phyloP scores from a whole-genome alignment of 2,329 filamentous ascomycete species.

The Clonostachys rhizophaga region DNA sequence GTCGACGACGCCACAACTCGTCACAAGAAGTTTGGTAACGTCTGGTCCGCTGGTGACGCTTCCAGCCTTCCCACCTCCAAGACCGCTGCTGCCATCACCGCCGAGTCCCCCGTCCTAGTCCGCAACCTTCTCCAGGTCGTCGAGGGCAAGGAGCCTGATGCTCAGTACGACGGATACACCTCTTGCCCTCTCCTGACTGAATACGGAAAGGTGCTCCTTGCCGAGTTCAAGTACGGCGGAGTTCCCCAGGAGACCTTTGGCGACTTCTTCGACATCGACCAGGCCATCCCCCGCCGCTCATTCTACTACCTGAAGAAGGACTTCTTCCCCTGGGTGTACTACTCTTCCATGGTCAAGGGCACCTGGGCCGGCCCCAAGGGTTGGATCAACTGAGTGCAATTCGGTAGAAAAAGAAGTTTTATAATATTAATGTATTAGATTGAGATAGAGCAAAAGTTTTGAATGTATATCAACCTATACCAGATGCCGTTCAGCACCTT shows the following conservation, averaged over 20 bases:
- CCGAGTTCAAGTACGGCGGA: constrained; percentile 61
- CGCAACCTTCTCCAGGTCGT: constrained; percentile 36
- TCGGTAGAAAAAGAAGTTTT: neutral
- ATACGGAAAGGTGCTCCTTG: constrained; percentile 58
- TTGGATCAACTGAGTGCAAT: constrained; percentile 18
- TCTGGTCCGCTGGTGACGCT: constrained; percentile 56
- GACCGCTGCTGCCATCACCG: constrained; percentile 46
- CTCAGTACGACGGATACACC: constrained; percentile 48
- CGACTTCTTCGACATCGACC: constrained; percentile 50
- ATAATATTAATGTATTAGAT: neutral
- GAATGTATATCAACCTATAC: too few species aligned
- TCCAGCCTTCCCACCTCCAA: constrained; percentile 55
- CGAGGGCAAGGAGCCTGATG: constrained; percentile 38
- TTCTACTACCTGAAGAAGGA: constrained; percentile 63
- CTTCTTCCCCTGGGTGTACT: constrained; percentile 65
- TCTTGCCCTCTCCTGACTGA: constrained; percentile 49
- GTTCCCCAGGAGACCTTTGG: constrained; percentile 59
- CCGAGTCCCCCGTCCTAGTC: constrained; percentile 45
- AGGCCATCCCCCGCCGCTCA: constrained; percentile 44
- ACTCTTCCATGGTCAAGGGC: constrained; percentile 54
- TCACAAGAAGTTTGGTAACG: constrained; percentile 48
- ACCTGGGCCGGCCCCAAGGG: constrained; percentile 58
- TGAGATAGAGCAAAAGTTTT: too few species aligned
- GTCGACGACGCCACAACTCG: constrained; percentile 47
- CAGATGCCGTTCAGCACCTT: too few species aligned